These are phyloP conservation scores for Erysimum cheiranthoides DNA, from an alignment of 345 rosid species.

Conservation along the genomic window DNA sequence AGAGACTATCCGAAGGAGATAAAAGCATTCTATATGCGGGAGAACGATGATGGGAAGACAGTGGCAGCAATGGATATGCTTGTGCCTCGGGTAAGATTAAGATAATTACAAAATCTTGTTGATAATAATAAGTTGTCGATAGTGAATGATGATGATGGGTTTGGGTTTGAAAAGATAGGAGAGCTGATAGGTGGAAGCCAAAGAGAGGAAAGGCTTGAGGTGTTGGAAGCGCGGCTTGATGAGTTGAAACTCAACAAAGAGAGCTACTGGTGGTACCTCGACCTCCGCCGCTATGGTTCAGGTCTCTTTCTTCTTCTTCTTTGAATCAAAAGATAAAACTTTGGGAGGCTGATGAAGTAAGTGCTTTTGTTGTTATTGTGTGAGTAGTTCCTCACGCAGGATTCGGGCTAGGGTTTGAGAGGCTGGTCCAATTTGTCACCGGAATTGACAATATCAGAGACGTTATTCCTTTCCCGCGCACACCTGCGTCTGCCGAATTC, in stretches of 20 bases:
- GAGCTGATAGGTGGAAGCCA: slow-evolving; percentile 99
- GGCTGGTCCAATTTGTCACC: slow-evolving; percentile 94
- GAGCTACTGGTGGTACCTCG: slow-evolving; percentile 98
- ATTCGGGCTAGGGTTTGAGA: slow-evolving; percentile 92
- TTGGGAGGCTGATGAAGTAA: slow-evolving; percentile 20
- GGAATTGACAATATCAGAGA: slow-evolving; percentile 96
- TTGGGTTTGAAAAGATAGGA: slow-evolving; percentile 61
- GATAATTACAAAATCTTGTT: not conserved
- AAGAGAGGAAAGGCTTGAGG: slow-evolving; percentile 93
- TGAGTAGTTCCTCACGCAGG: slow-evolving; percentile 96
- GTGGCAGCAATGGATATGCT: slow-evolving; percentile 99
- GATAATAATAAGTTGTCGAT: not conserved
- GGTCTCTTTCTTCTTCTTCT: slow-evolving; percentile 50
- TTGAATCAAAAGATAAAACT: slow-evolving; percentile 18
- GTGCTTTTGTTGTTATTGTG: slow-evolving; percentile 28
- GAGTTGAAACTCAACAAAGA: slow-evolving; percentile 79
- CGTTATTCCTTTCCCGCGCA: slow-evolving; percentile 89
- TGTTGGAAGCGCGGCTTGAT: slow-evolving; percentile 80
- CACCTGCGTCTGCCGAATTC: slow-evolving; percentile 93
- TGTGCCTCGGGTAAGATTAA: slow-evolving; percentile 81
- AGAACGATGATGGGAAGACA: slow-evolving; percentile 95
- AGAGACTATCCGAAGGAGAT: slow-evolving; percentile 99
- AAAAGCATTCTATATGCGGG: slow-evolving; percentile 98
- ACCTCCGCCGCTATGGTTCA: slow-evolving; percentile 95
- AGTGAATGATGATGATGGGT: slow-evolving; percentile 3